These are phyloP conservation scores for Cornus controversa DNA, from an alignment of 148 eudicot species.

Conservation along the genomic window DNA sequence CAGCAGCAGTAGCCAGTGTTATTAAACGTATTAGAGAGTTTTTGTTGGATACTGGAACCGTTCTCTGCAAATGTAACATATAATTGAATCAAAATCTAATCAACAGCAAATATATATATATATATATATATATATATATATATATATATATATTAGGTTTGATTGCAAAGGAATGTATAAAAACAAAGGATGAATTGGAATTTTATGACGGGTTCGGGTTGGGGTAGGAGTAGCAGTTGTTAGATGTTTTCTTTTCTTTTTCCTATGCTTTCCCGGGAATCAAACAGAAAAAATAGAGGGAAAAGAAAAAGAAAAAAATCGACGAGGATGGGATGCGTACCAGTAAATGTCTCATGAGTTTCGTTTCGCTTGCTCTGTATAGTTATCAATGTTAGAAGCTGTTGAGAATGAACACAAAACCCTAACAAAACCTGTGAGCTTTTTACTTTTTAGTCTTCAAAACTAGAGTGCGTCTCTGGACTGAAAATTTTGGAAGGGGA, in stretches of 20 bases:
- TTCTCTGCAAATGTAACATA: conserved; percentile 42
- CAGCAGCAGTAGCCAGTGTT: conserved; percentile 59
- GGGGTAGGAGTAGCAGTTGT: neutral
- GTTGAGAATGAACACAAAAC: neutral
- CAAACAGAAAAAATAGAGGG: neutral
- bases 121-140: neutral
- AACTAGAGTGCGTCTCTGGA: too few species aligned
- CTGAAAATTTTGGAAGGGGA: too few species aligned
- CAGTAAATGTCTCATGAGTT: conserved; percentile 30
- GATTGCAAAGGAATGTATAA: neutral
- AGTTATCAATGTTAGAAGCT: neutral
- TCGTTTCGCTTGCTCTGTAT: neutral
- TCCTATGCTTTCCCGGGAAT: neutral
- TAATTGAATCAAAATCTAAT: neutral
- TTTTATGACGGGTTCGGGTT: neutral
- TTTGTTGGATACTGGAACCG: conserved; percentile 21
- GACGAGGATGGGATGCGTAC: conserved; percentile 5
- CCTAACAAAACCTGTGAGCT: conserved; percentile 17
- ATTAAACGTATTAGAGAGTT: conserved; percentile 35
- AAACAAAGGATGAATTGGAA: neutral
- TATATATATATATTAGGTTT: too few species aligned
- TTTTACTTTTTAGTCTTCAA: too few species aligned
- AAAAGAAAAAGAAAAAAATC: neutral
- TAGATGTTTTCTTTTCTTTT: neutral
- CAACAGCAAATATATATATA: neutral